Evolutionary conservation across 78 protist genomes (phyloP).

Genomic region (Protostelium mycophagum): DNA sequence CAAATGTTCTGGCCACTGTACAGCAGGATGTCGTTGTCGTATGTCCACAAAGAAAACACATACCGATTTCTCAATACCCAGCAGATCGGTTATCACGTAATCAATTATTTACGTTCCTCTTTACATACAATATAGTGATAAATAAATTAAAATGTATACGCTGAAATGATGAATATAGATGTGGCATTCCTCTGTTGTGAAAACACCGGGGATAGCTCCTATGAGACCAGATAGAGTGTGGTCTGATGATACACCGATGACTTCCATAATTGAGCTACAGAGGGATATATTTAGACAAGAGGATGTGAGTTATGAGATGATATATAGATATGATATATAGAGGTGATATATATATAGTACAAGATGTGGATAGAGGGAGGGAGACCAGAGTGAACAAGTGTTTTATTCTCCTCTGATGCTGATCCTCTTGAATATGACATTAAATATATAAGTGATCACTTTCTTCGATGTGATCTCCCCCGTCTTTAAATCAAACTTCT

Average conservation of each 20-base stretch:
- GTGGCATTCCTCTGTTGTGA: neutral
- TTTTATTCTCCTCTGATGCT: slow-evolving; percentile 1
- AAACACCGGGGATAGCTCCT: no score
- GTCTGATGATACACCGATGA: neutral
- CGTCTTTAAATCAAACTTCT: neutral
- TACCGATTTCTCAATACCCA: neutral
- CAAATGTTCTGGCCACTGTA: no score
- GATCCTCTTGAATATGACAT: neutral
- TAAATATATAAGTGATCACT: neutral
- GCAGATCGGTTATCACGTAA: neutral
- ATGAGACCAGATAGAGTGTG: neutral
- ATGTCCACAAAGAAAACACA: neutral
- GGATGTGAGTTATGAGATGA: neutral
- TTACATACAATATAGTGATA: no score
- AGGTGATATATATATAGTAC: neutral
- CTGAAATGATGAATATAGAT: neutral
- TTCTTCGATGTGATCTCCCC: neutral
- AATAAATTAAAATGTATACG: neutral
- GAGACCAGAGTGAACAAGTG: neutral
- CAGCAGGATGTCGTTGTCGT: neutral
- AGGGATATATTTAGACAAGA: neutral
- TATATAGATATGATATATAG: neutral
- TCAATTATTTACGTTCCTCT: no score
- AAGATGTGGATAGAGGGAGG: neutral
- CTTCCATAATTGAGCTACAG: neutral